phyloP scores from a whole-genome alignment of 257 asterid species.

The Solanum appendiculatum region DNA sequence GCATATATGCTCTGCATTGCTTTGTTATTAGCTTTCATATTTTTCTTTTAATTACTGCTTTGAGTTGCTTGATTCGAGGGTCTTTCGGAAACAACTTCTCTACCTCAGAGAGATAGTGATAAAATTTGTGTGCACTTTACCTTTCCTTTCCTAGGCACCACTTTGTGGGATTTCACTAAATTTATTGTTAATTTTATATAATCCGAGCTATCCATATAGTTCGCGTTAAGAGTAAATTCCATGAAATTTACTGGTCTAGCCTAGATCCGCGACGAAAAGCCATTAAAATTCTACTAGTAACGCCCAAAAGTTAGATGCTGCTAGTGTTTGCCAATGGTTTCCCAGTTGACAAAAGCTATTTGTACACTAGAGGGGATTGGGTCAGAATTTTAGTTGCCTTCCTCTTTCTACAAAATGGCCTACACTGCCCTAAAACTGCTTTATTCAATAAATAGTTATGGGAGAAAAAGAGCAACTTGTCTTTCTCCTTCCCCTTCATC shows the following conservation, averaged over 20 bases:
- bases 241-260: not conserved
- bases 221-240: not conserved
- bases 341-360: not conserved
- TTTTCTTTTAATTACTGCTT: too few species aligned
- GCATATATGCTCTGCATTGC: not conserved
- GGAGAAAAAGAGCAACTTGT: constrained; percentile 12
- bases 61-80: too few species aligned
- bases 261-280: not conserved
- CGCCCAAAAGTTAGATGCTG: not conserved
- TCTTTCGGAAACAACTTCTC: too few species aligned
- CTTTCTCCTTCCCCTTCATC: constrained; percentile 4
- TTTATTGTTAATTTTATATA: too few species aligned
- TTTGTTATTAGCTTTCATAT: not conserved
- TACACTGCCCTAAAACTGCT: not conserved
- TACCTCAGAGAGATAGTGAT: too few species aligned
- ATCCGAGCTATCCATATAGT: too few species aligned
- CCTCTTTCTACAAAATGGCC: constrained; percentile 6
- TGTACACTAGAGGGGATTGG: not conserved
- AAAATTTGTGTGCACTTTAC: too few species aligned
- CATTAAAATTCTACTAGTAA: not conserved
- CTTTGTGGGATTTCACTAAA: too few species aligned
- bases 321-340: not conserved
- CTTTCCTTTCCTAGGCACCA: too few species aligned
- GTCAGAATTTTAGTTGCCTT: constrained; percentile 15
- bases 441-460: constrained; percentile 36